Base-by-base conservation (phyloP, 2,329 filamentous ascomycete genomes). In the Phialocephala subalpina region DNA sequence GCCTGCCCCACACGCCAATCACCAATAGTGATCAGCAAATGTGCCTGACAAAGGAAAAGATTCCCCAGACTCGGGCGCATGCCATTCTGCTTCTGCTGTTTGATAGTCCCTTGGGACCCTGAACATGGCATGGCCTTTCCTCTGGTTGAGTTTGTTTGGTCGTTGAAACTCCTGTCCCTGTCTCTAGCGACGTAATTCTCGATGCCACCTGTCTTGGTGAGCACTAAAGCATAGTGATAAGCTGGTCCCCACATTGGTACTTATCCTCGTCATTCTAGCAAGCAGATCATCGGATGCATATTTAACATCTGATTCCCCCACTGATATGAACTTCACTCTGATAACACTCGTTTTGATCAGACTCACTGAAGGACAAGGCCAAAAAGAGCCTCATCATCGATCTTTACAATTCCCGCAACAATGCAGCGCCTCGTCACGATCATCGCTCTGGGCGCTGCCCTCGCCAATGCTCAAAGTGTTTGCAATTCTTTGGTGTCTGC, bases 401-500 rank as follows among this genome's bases (percentile, higher is more conserved):
- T 14, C 22, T 20, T 6, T 49, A 49, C 45, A 49, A 49, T 49
- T n/a, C 7, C n/a, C 7, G 45, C 22, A 22, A 49, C 2, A 25
- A 59, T 59, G 57, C 42, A 59, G 57, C 9, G 14, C 55, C 25
- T 42, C 29, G 16, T 42, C n/a, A 14, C 42, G 6, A 14, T 59
- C 18, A 18, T 45, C 36, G 2, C 36, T 18, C 27, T 40, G 5
- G 42, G 22, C 20, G 20, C 29, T 14, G 22, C 57, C 14, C n/a
- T 59, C 25, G 57, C 57, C 16, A 59, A 27, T 45, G 57, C 38
- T 18, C 57, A 59, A 47, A 45, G 22, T 27, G 57, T 45, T 20
- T 59, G 57, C 57, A 35, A 22, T 45, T 42, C 57, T 16, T 7
- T 59, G 18, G 38, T 35, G 5, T 40, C 57, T 18, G 8, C 11